phyloP scores from a whole-genome alignment of 2,329 filamentous ascomycete species.

The Periglandula ipomoeae region DNA sequence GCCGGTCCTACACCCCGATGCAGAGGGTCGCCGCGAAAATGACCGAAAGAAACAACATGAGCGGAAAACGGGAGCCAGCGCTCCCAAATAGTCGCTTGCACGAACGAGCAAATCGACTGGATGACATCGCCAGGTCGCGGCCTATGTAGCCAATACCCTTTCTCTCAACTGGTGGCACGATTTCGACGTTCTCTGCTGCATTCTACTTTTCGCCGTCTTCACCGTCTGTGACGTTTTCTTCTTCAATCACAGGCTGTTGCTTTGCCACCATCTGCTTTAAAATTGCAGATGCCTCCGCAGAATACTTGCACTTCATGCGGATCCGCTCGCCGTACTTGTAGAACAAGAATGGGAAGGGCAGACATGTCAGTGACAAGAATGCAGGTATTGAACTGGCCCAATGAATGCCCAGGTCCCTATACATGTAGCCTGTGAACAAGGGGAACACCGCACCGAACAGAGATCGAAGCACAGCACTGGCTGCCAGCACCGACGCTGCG shows the following conservation, averaged over 20 bases:
- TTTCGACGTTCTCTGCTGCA: not conserved
- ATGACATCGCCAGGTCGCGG: not conserved
- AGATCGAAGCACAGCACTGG: constrained; percentile 62
- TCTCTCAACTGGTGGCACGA: not conserved
- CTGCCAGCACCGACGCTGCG: constrained; percentile 65
- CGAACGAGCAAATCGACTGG: not conserved
- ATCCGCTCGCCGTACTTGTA: constrained; percentile 60
- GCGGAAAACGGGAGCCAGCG: not conserved
- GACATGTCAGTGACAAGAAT: constrained; percentile 61
- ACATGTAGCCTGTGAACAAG: constrained; percentile 57
- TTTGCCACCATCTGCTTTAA: constrained; percentile 35
- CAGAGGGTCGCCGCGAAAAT: too few species aligned
- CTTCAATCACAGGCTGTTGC: constrained; percentile 19
- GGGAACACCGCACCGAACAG: constrained; percentile 66
- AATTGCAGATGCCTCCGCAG: constrained; percentile 55
- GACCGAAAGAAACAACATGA: too few species aligned
- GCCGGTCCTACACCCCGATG: too few species aligned
- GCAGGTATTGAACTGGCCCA: constrained; percentile 68
- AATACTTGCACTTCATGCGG: constrained; percentile 59
- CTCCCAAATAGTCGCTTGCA: not conserved
- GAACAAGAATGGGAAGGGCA: constrained; percentile 69
- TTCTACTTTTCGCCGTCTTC: constrained; percentile 40
- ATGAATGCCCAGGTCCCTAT: constrained; percentile 55
- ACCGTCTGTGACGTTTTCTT: constrained; percentile 43
- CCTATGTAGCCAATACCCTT: not conserved